Conservation (phyloP, 1,284 basidiomycete genomes). For the Trichosporon inkin region DNA sequence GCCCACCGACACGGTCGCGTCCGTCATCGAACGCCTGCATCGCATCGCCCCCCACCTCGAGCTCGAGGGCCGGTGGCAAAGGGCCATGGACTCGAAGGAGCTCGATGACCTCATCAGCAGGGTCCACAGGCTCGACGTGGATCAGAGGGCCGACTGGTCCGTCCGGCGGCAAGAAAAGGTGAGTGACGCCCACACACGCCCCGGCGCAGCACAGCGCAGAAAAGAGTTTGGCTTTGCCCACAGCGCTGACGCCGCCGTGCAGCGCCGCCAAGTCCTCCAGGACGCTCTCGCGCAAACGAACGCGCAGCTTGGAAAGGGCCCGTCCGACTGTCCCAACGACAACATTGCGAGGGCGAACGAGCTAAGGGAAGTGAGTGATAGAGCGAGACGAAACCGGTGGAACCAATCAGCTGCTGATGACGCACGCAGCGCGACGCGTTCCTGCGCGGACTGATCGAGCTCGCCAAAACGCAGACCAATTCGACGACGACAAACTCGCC, state of each 20-base stretch:
- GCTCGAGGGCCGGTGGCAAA: constrained; percentile 62
- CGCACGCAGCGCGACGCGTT: constrained; percentile 9
- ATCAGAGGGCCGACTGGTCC: not conserved
- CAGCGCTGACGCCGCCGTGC: not conserved
- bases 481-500: constrained; percentile 1
- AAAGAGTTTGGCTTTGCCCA: no score
- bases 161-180: not conserved
- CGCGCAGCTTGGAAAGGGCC: not conserved
- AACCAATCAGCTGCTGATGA: not conserved
- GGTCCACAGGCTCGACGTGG: not conserved
- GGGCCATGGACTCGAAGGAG: constrained; percentile 25
- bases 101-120: constrained; percentile 19
- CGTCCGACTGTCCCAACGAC: constrained; percentile 16
- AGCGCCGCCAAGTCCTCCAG: constrained; percentile 5
- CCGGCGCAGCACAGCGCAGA: no score
- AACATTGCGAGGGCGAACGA: constrained; percentile 33
- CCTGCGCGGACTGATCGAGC: constrained; percentile 11
- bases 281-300: not conserved
- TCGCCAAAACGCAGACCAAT: not conserved
- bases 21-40: constrained; percentile 81
- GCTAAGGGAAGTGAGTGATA: constrained; percentile 28
- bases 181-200: not conserved
- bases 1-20: constrained; percentile 65
- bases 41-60: constrained; percentile 74
- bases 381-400: not conserved